Conservation (phyloP, 192 early-diverging fungal species). For the Jimgerdemannia lactiflua region DNA sequence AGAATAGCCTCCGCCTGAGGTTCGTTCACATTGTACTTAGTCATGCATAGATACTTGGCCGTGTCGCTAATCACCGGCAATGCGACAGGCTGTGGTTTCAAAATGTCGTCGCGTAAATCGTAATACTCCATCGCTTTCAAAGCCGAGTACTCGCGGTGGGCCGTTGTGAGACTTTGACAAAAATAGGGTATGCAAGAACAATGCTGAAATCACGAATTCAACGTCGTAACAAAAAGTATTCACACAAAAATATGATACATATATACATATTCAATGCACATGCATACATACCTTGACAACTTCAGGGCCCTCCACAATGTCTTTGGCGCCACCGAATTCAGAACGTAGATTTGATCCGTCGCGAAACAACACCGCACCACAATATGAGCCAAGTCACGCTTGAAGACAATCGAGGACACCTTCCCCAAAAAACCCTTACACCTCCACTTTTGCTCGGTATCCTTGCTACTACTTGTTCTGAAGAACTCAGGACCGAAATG, state of each 20-base stretch:
- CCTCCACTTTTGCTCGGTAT: constrained; percentile 19
- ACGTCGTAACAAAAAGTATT: no score
- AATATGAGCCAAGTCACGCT: constrained; percentile 42
- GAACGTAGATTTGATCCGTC: constrained; percentile 34
- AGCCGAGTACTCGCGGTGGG: constrained; percentile 80
- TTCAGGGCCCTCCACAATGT: constrained; percentile 39
- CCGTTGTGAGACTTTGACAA: constrained; percentile 60
- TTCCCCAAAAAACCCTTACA: constrained; percentile 52
- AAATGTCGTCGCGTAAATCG: constrained; percentile 58
- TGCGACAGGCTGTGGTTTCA: constrained; percentile 44
- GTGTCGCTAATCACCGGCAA: constrained; percentile 22
- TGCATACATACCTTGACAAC: constrained; percentile 34
- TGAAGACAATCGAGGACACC: constrained; percentile 40
- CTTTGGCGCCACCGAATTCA: constrained; percentile 40
- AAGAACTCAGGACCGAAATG: constrained; percentile 34
- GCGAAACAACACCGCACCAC: constrained; percentile 43
- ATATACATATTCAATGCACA: no score
- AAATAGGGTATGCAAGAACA: background rate
- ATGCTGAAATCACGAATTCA: background rate
- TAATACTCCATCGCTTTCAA: constrained; percentile 63
- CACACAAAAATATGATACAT: no score
- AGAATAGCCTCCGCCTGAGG: constrained; percentile 88
- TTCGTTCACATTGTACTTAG: constrained; percentile 78
- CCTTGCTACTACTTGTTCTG: constrained; percentile 6
- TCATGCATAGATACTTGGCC: constrained; percentile 46